Evolutionary conservation across 2,329 filamentous ascomycete genomes (phyloP).

Genomic region (Epichloe gansuensis): DNA sequence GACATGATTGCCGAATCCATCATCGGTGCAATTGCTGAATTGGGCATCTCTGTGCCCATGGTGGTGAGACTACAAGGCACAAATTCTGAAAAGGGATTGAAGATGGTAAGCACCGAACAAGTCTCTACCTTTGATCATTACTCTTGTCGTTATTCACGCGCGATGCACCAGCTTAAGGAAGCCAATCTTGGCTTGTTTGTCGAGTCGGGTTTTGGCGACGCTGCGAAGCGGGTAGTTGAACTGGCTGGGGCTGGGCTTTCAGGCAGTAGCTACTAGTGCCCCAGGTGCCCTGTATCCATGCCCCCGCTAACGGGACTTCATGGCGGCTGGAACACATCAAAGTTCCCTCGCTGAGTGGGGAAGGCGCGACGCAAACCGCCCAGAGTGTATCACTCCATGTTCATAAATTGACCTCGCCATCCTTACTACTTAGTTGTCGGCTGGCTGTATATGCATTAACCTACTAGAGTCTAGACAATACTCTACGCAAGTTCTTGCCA

Average conservation of each 20-base stretch:
- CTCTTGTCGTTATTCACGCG: background rate
- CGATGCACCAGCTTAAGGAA: constrained; percentile 20
- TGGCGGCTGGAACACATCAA: background rate
- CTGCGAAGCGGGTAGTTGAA: constrained; percentile 22
- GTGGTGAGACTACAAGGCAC: constrained; percentile 36
- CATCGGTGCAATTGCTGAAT: constrained; percentile 26
- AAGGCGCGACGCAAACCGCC: no score
- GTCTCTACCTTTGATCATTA: no score
- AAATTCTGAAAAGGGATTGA: constrained; percentile 28
- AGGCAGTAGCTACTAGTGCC: no score
- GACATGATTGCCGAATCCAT: constrained; percentile 41
- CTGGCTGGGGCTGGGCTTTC: constrained; percentile 11
- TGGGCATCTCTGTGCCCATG: constrained; percentile 29
- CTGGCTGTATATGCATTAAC: no score
- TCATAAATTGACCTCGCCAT: no score
- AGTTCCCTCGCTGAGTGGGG: no score
- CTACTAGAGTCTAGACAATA: no score
- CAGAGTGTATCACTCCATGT: no score
- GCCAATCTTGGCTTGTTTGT: constrained; percentile 24
- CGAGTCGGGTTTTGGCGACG: constrained; percentile 27
- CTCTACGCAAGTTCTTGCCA: no score
- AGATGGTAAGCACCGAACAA: constrained; percentile 20
- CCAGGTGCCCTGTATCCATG: no score
- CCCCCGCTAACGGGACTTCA: no score
- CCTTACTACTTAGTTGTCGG: no score